phyloP scores from a whole-genome alignment of 2,329 filamentous ascomycete species.

The Claviceps sp. region DNA sequence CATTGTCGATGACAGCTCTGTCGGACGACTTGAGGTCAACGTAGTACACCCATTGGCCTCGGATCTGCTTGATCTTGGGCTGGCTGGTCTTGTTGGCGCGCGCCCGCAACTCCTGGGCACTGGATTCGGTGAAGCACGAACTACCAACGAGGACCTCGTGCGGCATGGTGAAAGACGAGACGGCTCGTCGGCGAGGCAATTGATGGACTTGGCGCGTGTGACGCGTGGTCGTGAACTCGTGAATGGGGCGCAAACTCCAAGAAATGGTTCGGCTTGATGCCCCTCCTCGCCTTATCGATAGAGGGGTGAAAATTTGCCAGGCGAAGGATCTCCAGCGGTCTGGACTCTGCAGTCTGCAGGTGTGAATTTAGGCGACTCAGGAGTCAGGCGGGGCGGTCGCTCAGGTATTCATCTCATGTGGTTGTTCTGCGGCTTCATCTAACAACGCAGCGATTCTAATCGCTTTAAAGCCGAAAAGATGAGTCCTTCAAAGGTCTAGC shows the following conservation, averaged over 20 bases:
- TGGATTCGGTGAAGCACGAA: constrained; percentile 36
- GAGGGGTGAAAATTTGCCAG: constrained; percentile 10
- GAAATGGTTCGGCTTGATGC: neutral
- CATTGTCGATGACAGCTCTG: constrained; percentile 29
- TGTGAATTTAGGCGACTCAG: no score
- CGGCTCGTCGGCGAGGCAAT: constrained; percentile 3
- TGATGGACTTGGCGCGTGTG: neutral
- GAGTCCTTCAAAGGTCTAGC: no score
- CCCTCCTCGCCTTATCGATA: constrained; percentile 10
- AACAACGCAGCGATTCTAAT: no score
- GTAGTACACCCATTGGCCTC: constrained; percentile 52
- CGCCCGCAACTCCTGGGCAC: constrained; percentile 29
- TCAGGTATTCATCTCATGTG: no score
- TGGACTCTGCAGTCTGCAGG: no score
- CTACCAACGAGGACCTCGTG: constrained; percentile 25
- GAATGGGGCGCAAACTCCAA: neutral
- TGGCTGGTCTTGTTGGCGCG: constrained; percentile 30
- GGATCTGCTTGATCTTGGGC: constrained; percentile 33
- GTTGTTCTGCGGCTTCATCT: no score
- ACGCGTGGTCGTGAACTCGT: neutral
- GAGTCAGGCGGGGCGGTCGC: no score
- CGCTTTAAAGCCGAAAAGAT: no score
- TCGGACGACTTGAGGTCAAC: constrained; percentile 42
- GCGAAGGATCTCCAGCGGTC: no score
- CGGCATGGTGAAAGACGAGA: constrained; percentile 15